Evolutionary conservation across 1,284 basidiomycete genomes (phyloP).

Genomic region (Ustilago nuda): DNA sequence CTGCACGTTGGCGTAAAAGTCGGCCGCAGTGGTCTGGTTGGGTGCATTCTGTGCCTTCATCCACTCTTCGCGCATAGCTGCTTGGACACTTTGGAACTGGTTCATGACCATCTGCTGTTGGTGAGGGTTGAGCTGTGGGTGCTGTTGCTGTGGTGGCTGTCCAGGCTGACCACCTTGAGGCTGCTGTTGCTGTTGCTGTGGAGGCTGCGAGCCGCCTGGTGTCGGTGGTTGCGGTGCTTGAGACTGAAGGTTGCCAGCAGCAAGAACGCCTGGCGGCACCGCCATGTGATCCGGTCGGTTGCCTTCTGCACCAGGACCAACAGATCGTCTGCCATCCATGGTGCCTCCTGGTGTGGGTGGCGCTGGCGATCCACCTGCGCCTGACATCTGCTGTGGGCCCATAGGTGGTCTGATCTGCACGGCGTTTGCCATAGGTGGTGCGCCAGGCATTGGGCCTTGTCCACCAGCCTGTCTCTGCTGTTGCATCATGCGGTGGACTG

Average conservation of each 20-base stretch:
- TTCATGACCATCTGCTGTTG: slow-evolving; percentile 63
- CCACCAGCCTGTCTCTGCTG: slow-evolving; percentile 48
- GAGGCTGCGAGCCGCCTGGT: slow-evolving; percentile 24
- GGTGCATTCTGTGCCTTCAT: slow-evolving; percentile 63
- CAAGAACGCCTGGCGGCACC: slow-evolving; percentile 26
- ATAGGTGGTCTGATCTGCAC: slow-evolving; percentile 49
- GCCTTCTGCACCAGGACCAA: slow-evolving; percentile 38
- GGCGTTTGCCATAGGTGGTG: slow-evolving; percentile 27
- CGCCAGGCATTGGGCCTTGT: slow-evolving; percentile 31
- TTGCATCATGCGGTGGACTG: slow-evolving; percentile 56
- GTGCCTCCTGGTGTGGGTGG: slow-evolving; percentile 41
- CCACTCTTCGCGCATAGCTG: slow-evolving; percentile 60
- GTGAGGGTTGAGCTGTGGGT: slow-evolving; percentile 58
- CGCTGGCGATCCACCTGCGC: slow-evolving; percentile 36
- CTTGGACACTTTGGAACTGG: slow-evolving; percentile 61
- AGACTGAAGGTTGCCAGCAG: slow-evolving; percentile 24
- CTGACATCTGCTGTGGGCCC: slow-evolving; percentile 42
- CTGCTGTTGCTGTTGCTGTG: slow-evolving; percentile 30
- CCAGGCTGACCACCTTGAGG: slow-evolving; percentile 24
- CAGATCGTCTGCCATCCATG: slow-evolving; percentile 46
- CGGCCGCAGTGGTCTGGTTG: slow-evolving; percentile 56
- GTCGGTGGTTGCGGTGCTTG: slow-evolving; percentile 36
- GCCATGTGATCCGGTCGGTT: slow-evolving; percentile 42
- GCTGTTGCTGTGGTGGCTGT: slow-evolving; percentile 43
- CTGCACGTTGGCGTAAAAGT: slow-evolving; percentile 60